Evolutionary conservation across 768 basidiomycete species (phyloP), one percentile per base, ranked within the genome.

Genomic region (Hysterangium stoloniferum): DNA sequence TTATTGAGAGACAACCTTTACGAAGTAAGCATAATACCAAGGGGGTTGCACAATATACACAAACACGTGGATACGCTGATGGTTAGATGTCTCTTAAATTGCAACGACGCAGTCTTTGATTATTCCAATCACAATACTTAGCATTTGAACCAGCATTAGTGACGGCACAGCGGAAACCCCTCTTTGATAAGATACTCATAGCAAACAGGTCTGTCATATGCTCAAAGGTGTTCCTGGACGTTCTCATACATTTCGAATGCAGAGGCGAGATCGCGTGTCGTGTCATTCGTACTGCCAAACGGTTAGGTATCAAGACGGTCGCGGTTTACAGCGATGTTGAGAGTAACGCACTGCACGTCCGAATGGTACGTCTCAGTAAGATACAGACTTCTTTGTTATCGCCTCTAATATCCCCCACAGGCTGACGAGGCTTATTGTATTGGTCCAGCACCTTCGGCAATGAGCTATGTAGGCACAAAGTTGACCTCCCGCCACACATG

Each of bases 261-360:
- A 95, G 92, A 65, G 93, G 93, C 41, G 93, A 97, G 67, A 97
- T 97, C 56, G 92, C 93, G 4, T 96, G 94, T 64, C 83, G 93
- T 17, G 89, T 97, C 37, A 95, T 95, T 49, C 82, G 87, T 22
- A 95, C 93, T 0, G 89, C 90, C 2, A 80, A 74, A 64, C 86
- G 85, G 61, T 71, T 96, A 3, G 93, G 94, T 0, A 84, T 96
- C 63, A 83, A 78, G 73, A 92, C 89, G 0, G 93, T 96, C 13
- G 92, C 92, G 0, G 87, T 97, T 6, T 96, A 86, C 62, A 90
- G 86, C 54, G 89, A 94, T 41, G 89, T 80, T 6, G 94, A 97
- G 57, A 77, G 71, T 45, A 73, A 84, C 60, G 76, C 89, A 0
- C 64, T 94, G 53, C 94, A 97, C 64, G 91, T 94, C 20, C 68